Base-by-base conservation (phyloP, 2,329 filamentous ascomycete genomes). In the Xylaria sp. region DNA sequence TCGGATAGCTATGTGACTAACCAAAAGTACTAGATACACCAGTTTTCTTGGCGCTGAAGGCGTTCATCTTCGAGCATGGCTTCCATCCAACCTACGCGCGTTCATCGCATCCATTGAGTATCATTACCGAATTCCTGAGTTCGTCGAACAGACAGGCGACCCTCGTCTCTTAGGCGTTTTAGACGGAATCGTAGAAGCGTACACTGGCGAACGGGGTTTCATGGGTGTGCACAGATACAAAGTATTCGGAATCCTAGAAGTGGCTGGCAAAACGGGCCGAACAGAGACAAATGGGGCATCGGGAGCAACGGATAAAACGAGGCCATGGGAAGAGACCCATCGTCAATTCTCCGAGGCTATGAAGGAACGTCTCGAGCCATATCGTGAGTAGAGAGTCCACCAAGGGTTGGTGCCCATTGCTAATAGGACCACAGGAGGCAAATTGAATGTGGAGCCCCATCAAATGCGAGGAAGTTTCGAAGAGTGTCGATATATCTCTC, bases 181-280 rank as follows among this genome's bases (percentile, higher is more conserved):
- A 0, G 85, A 87, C 65, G 85, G 85, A 0, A 86, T 87, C 2
- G 81, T 87, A 0, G 86, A 87, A 72, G 84, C 85, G 0, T 88
- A 87, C 69, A 83, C 84, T 0, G 86, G 85, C 0, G 85, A 87
- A 70, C 80, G 85, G 23, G 85, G 86, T 0, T 87, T 87, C 73
- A 86, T 87, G 85, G 85, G 86, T 5, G 83, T 82, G 0, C 85
- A 88, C 71, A 78, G 85, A n/a, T 87, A 87, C 74, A 87, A 87
- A 72, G 85, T 87, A 4, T 87, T 86, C 69, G 86, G 85, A 0
- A 84, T 87, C 33, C 81, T 87, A 0, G 85, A 87, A 66, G 82
- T 86, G 15, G 85, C 85, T 0, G 83, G 81, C 48, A 87, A 87
- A 74, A 85, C 83, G 0, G 85, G 85, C 2, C 80, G 85, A 4